Base-by-base conservation (phyloP, 1,284 basidiomycete genomes). In the Ceratobasidium theobromae region DNA sequence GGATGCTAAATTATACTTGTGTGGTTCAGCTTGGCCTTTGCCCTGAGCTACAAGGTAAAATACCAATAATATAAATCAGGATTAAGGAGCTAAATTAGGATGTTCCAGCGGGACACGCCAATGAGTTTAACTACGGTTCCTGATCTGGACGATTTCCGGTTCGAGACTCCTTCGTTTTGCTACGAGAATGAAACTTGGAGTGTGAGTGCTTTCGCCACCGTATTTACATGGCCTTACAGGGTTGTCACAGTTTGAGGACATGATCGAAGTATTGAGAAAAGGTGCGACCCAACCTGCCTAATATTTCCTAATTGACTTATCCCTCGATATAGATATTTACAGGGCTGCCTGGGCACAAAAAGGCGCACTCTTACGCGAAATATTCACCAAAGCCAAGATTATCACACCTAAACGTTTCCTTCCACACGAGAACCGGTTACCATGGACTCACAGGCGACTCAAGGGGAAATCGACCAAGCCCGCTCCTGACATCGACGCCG, bases 101-200 rank as follows among this genome's bases (percentile, higher is more conserved):
- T 11, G 25, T 5, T 12, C 3, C 62, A 77, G 75, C 79, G 80
- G 57, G 81, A 82, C 54, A 77, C 76, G 67, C 73, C 77, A 27
- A 80, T 79, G 72, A 77, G 77, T 27, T 73, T 80, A 54, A 78
- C 79, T 1, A 65, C 67, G 4, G 46, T 68, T 25, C 67, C 67
- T 3, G 78, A 83, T 67, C 72, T 82, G 32, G 81, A 79, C 71
- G 81, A 83, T 68, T 77, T 84, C 66, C 78, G 78, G 33, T 79
- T 82, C 73, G 74, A 76, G 49, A 78, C 79, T 12, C 82, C 82
- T 3, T 73, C 74, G 12, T 75, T 97, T 53, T 87, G 89, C 72
- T 95, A 93, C 76, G 84, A 85, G 70, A 93, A 95, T 74, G 87
- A 92, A 75, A 94, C 93, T 0, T 93, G 87, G 85, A 91, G 89